These are phyloP conservation scores for Solanum piurae DNA, from an alignment of 257 asterid genomes.

Conservation along the genomic window DNA sequence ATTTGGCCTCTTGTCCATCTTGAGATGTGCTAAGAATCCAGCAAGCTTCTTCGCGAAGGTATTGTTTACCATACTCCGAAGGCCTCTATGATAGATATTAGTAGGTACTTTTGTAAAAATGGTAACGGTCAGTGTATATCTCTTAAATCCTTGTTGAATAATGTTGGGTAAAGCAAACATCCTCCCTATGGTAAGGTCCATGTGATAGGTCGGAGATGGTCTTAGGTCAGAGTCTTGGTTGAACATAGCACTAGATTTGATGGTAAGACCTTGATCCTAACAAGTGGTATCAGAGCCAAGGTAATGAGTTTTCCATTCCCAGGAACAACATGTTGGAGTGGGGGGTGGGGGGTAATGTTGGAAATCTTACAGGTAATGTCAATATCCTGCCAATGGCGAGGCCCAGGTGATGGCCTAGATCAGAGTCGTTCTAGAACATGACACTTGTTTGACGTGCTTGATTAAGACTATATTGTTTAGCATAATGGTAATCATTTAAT, in stretches of 20 bases:
- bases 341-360: not conserved
- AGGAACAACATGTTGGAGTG: not conserved
- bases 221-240: not conserved
- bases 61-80: not conserved
- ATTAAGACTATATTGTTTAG: no score
- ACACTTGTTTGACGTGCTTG: not conserved
- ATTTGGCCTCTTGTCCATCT: conserved; percentile 58
- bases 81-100: not conserved
- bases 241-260: not conserved
- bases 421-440: not conserved
- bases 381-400: not conserved
- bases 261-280: not conserved
- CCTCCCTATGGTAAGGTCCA: not conserved
- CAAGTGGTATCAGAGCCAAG: not conserved
- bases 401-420: not conserved
- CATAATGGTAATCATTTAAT: not conserved
- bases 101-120: not conserved
- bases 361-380: not conserved
- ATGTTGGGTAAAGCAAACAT: not conserved
- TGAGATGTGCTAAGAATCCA: conserved; percentile 73
- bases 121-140: not conserved
- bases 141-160: not conserved
- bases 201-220: not conserved
- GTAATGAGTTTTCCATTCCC: not conserved
- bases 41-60: conserved; percentile 85